phyloP scores from a whole-genome alignment of 176 grass and related monocot species.

The Musa acuminata region DNA sequence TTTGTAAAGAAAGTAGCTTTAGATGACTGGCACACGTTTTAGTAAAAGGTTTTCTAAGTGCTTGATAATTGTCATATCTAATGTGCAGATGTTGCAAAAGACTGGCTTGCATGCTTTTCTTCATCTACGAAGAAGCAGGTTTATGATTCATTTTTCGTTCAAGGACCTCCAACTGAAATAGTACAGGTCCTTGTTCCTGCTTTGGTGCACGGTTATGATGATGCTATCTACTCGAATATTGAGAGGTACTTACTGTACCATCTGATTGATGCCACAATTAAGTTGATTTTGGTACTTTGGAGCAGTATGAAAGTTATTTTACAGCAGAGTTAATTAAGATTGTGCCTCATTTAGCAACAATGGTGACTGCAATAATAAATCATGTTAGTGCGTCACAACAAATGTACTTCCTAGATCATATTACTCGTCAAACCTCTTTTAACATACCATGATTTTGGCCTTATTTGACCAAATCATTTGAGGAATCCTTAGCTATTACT shows the following conservation, averaged over 20 bases:
- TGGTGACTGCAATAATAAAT: not conserved
- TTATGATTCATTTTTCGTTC: constrained; percentile 85
- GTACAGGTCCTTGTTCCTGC: constrained; percentile 65
- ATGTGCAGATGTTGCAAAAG: constrained; percentile 69
- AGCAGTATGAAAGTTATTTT: not conserved
- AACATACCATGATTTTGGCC: not conserved
- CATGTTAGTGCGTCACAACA: not conserved
- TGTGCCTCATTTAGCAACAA: not conserved
- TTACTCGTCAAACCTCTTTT: not conserved
- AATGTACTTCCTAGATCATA: not conserved
- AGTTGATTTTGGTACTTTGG: not conserved
- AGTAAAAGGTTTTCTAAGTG: not conserved
- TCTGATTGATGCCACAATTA: too few species aligned
- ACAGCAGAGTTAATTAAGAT: not conserved
- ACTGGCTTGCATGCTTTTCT: constrained; percentile 52
- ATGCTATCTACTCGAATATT: constrained; percentile 44
- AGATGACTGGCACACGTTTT: not conserved
- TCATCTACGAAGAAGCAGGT: constrained; percentile 51
- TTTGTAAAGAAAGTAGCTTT: not conserved
- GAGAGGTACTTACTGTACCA: constrained; percentile 45
- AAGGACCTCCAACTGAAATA: constrained; percentile 75
- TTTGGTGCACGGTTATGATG: constrained; percentile 44
- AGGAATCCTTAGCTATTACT: too few species aligned
- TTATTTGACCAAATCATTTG: not conserved
- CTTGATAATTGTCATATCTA: constrained; percentile 24